A percentile compares a stretch with the other conserved stretches of the same genome.
Evolutionary conservation across 2,329 filamentous ascomycete species (phyloP).

Genomic region (Colletotrichum acutatum): DNA sequence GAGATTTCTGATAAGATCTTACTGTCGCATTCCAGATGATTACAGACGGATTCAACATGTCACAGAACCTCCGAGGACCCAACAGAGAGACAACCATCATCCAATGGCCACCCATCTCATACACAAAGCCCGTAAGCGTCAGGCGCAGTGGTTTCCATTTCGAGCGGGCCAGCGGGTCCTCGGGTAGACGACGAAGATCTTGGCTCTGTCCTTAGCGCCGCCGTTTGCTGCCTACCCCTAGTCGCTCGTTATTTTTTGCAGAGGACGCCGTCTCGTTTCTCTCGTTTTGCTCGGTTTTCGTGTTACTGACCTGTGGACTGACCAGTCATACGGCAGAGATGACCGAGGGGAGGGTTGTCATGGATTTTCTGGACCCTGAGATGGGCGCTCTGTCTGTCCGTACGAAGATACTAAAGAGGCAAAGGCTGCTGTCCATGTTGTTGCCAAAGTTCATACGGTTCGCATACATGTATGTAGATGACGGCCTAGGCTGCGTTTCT

Average conservation of each 20-base stretch:
- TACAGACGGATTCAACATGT: not conserved
- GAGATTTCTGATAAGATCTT: not conserved
- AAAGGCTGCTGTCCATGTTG: not conserved
- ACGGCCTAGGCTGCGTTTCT: not conserved
- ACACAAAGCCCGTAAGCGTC: not conserved
- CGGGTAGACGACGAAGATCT: conserved; percentile 18
- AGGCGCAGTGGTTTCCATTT: conserved; percentile 26
- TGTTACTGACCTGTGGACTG: not conserved
- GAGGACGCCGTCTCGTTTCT: conserved; percentile 1
- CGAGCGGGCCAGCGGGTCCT: conserved; percentile 23
- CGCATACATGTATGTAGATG: not conserved
- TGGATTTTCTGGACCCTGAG: not conserved
- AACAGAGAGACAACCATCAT: not conserved
- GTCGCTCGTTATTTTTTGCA: not conserved
- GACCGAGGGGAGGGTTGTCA: not conserved
- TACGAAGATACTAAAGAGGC: not conserved
- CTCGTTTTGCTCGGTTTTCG: conserved; percentile 15
- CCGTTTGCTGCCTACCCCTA: conserved; percentile 11
- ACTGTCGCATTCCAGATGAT: not conserved
- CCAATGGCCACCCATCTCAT: not conserved
- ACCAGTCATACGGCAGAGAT: not conserved
- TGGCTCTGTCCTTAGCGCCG: conserved; percentile 24
- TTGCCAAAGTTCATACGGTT: not conserved
- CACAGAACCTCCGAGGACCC: not conserved
- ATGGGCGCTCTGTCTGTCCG: not conserved